Conservation (phyloP, 257 asterid genomes). For the Solanum chmielewskii region DNA sequence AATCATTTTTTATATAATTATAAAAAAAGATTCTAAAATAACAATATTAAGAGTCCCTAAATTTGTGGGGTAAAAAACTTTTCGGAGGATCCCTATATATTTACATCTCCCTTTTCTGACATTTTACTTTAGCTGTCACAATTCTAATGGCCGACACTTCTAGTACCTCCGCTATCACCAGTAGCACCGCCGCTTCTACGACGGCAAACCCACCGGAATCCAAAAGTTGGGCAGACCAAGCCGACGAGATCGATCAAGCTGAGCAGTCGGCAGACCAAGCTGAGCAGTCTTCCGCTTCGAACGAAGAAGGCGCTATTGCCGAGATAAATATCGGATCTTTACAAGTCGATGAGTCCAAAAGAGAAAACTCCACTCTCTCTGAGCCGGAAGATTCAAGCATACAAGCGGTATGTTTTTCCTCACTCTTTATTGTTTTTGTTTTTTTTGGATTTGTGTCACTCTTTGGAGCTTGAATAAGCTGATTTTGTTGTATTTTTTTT, state of each 20-base stretch:
- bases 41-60: background rate
- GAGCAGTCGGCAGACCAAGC: conserved; percentile 32
- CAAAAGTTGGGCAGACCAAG: conserved; percentile 54
- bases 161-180: background rate
- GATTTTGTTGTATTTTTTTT: background rate
- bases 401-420: conserved; percentile 27
- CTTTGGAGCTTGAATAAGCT: background rate
- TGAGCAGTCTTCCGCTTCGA: background rate
- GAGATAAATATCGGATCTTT: conserved; percentile 3
- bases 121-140: background rate
- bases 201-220: background rate
- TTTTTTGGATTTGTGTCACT: background rate
- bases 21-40: background rate
- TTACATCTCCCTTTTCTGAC: background rate
- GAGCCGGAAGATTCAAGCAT: conserved; percentile 49
- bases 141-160: background rate
- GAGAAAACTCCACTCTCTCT: conserved; percentile 10
- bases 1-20: too few relatives aligned
- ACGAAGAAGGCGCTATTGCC: background rate
- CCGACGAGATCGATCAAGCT: conserved; percentile 21
- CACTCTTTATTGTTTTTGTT: background rate
- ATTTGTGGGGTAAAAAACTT: background rate
- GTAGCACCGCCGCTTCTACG: background rate
- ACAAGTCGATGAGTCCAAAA: conserved; percentile 25
- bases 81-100: background rate